Percentiles rank a stretch among this genome's conserved stretches.
These are phyloP conservation scores for Penicillium paneum DNA, from an alignment of 2,329 filamentous ascomycete species.

Conservation along the genomic window DNA sequence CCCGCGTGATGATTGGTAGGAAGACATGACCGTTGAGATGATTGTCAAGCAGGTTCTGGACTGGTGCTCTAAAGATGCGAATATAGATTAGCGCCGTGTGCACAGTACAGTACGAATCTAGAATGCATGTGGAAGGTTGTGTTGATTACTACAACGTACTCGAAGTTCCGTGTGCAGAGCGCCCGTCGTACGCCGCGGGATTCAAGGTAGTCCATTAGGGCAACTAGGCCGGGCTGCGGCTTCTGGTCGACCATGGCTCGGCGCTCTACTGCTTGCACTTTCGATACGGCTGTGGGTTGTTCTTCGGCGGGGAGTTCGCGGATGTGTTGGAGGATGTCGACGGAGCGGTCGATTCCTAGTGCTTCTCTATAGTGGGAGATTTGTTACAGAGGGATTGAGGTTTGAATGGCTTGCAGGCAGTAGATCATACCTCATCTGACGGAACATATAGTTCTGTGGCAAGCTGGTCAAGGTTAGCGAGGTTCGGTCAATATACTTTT, in stretches of 20 bases:
- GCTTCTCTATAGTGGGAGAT: constrained; percentile 41
- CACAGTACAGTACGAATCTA: no score
- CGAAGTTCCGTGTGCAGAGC: constrained; percentile 94
- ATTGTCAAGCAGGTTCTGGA: constrained; percentile 56
- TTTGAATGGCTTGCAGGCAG: neutral
- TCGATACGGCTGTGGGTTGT: constrained; percentile 64
- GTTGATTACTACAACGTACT: constrained; percentile 44
- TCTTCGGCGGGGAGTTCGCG: constrained; percentile 63
- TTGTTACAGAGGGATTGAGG: neutral
- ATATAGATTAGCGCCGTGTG: neutral
- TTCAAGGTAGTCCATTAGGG: constrained; percentile 81
- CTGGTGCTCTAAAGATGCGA: constrained; percentile 34
- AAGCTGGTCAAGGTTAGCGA: constrained; percentile 52
- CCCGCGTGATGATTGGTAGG: constrained; percentile 76
- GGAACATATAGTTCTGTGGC: constrained; percentile 95
- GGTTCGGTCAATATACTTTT: neutral
- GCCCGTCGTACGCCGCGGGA: constrained; percentile 65
- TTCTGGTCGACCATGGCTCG: constrained; percentile 74
- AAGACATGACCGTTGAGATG: constrained; percentile 70
- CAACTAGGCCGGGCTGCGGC: constrained; percentile 73
- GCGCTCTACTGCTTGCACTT: constrained; percentile 76
- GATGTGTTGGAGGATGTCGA: constrained; percentile 88
- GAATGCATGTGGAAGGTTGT: no score
- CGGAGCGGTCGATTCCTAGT: constrained; percentile 66
- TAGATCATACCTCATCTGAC: constrained; percentile 66